These are phyloP conservation scores for Pythium chondricola DNA, from an alignment of 352 stramenopile species.

Conservation along the genomic window DNA sequence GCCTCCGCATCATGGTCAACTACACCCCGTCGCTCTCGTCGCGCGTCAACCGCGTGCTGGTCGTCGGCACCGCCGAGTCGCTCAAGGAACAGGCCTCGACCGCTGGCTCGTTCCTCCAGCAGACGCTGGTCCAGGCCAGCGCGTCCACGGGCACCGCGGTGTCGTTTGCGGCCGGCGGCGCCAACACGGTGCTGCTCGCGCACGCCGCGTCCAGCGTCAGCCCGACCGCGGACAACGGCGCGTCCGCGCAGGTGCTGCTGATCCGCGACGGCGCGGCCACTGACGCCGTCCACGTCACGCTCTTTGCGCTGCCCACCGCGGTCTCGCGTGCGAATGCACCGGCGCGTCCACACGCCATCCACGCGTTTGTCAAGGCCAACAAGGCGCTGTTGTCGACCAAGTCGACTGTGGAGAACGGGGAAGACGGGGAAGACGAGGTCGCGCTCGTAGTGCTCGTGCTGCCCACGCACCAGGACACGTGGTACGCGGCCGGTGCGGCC, in stretches of 20 bases:
- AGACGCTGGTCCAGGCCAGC: constrained; percentile 24
- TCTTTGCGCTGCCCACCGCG: constrained; percentile 50
- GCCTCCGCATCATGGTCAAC: constrained; percentile 28
- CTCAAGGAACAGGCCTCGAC: constrained; percentile 27
- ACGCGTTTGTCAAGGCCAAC: constrained; percentile 54
- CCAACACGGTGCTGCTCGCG: constrained; percentile 42
- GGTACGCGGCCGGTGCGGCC: constrained; percentile 48
- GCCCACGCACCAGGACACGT: constrained; percentile 41
- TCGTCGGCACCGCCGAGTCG: constrained; percentile 42
- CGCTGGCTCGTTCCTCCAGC: constrained; percentile 27
- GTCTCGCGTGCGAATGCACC: constrained; percentile 67
- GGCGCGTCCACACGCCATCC: constrained; percentile 70
- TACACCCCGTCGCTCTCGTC: constrained; percentile 18
- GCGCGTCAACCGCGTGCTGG: constrained; percentile 47
- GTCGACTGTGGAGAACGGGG: constrained; percentile 8
- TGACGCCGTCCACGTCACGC: constrained; percentile 34
- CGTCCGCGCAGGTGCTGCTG: constrained; percentile 40
- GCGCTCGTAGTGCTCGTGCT: constrained; percentile 55
- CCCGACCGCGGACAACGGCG: constrained; percentile 36
- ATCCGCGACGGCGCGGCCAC: constrained; percentile 20
- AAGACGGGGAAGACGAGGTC: constrained; percentile 19
- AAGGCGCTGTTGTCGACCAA: constrained; percentile 21
- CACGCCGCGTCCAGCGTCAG: constrained; percentile 38
- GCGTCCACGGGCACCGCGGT: constrained; percentile 18
- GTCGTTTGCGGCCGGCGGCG: constrained; percentile 20